Conservation (phyloP, 148 eudicot species). For the Amaranthus cruentus region DNA sequence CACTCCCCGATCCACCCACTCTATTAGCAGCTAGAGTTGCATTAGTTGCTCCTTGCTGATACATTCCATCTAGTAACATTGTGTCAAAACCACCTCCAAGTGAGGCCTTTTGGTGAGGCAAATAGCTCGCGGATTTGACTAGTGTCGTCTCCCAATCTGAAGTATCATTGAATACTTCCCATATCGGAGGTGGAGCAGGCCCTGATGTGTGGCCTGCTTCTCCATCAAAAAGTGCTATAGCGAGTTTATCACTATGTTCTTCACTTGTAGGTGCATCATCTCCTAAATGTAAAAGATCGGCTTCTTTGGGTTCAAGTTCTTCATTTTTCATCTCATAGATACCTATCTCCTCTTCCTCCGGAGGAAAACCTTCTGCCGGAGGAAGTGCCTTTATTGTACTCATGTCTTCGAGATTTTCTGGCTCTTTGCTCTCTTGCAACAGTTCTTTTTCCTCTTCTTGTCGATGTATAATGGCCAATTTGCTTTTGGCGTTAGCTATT, state of each 20-base stretch:
- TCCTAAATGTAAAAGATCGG: constrained; percentile 54
- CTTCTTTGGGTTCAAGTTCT: constrained; percentile 28
- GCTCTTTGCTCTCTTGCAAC: constrained; percentile 21
- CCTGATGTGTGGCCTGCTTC: constrained; percentile 1
- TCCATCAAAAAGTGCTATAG: constrained; percentile 65
- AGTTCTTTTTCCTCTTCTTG: constrained; percentile 22
- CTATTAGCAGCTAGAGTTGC: constrained; percentile 35
- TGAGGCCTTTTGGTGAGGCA: constrained; percentile 51
- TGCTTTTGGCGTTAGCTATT: constrained; percentile 24
- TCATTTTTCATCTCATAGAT: constrained; percentile 8
- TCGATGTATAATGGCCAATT: constrained; percentile 6
- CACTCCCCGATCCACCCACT: constrained; percentile 58
- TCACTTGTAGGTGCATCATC: constrained; percentile 41
- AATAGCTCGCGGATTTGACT: constrained; percentile 62
- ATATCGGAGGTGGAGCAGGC: constrained; percentile 31
- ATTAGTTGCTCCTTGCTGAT: constrained; percentile 48
- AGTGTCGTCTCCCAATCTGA: constrained; percentile 76
- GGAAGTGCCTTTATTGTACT: constrained; percentile 69
- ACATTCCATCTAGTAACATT: constrained; percentile 73
- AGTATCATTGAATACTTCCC: constrained; percentile 59
- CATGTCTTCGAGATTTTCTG: constrained; percentile 42
- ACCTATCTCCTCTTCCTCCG: constrained; percentile 15
- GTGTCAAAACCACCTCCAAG: constrained; percentile 70
- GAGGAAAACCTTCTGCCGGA: constrained; percentile 42
- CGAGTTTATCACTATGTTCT: constrained; percentile 51